phyloP scores from a whole-genome alignment of 1,139 yeast species.

The Eremothecium coryli region DNA sequence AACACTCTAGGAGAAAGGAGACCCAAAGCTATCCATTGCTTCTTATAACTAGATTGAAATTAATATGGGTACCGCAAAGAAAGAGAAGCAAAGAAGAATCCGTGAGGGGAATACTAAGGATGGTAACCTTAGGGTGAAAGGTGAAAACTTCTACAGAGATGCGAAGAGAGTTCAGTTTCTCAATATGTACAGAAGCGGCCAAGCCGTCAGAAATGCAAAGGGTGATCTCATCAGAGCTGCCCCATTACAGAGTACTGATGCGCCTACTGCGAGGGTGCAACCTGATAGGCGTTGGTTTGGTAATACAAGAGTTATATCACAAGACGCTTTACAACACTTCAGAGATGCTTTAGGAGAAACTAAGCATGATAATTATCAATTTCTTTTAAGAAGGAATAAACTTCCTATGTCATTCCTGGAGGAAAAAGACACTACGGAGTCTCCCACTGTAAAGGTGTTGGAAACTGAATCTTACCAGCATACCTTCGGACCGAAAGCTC shows the following conservation, averaged over 20 bases:
- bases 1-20: too few relatives aligned
- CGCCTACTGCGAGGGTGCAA: conserved; percentile 88
- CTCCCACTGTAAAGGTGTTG: conserved; percentile 69
- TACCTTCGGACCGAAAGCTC: conserved; percentile 92
- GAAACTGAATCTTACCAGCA: conserved; percentile 79
- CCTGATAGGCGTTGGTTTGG: conserved; percentile 98
- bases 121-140: conserved; percentile 89
- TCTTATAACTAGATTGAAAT: too few relatives aligned
- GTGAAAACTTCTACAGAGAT: conserved; percentile 94
- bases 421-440: conserved; percentile 64
- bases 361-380: conserved; percentile 79
- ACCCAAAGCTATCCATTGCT: too few relatives aligned
- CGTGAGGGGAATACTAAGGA: conserved; percentile 77
- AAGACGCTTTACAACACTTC: conserved; percentile 89
- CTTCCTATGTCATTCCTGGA: conserved; percentile 92
- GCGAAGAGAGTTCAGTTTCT: conserved; percentile 85
- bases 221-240: conserved; percentile 90
- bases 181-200: conserved; percentile 87
- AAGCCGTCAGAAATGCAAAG: conserved; percentile 73
- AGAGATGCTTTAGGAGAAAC: conserved; percentile 90
- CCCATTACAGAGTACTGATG: conserved; percentile 74
- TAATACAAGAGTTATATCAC: conserved; percentile 93
- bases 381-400: conserved; percentile 77
- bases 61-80: conserved; percentile 88
- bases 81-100: conserved; percentile 76